A percentile compares a stretch with the other conserved stretches of the same genome.
These are phyloP conservation scores for Chrysoporthe puriensis DNA, from an alignment of 2,329 filamentous ascomycete genomes.

Conservation along the genomic window DNA sequence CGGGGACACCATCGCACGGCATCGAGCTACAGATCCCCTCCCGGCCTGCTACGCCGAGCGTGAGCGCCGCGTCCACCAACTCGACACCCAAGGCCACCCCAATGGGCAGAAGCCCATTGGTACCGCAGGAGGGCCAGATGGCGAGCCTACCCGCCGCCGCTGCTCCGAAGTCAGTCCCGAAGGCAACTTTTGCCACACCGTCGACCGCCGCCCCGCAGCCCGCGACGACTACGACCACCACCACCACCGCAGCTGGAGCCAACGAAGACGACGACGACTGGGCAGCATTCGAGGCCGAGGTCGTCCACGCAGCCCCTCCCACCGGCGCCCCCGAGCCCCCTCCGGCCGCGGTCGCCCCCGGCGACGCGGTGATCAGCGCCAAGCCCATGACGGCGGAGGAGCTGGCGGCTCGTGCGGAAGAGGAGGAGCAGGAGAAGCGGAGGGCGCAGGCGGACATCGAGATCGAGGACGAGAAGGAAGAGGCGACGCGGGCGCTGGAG, in stretches of 20 bases:
- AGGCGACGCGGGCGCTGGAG: slow-evolving; percentile 73
- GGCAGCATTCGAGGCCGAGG: slow-evolving; percentile 83
- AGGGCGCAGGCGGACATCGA: slow-evolving; percentile 60
- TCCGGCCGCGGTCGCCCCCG: slow-evolving; percentile 32
- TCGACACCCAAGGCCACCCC: slow-evolving; percentile 47
- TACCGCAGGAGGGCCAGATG: slow-evolving; percentile 35
- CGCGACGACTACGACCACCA: slow-evolving; percentile 28
- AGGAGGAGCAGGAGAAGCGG: slow-evolving; percentile 54
- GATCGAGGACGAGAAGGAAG: slow-evolving; percentile 71
- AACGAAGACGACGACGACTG: slow-evolving; percentile 79
- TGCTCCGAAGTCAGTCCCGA: slow-evolving; percentile 10
- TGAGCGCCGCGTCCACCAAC: slow-evolving; percentile 44
- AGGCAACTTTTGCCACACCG: slow-evolving; percentile 20
- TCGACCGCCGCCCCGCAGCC: slow-evolving; percentile 23
- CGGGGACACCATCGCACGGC: slow-evolving; percentile 56
- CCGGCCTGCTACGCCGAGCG: slow-evolving; percentile 62
- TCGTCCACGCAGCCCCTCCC: slow-evolving; percentile 56
- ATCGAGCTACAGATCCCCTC: slow-evolving; percentile 67
- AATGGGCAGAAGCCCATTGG: slow-evolving; percentile 44
- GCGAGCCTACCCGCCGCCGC: neutral
- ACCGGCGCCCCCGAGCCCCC: slow-evolving; percentile 34
- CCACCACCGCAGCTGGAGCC: slow-evolving; percentile 20
- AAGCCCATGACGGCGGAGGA: slow-evolving; percentile 69
- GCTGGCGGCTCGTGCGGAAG: slow-evolving; percentile 55
- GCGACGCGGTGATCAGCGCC: slow-evolving; percentile 67